phyloP scores from a whole-genome alignment of 805 yeast genomes.

The Lachancea fermentati region DNA sequence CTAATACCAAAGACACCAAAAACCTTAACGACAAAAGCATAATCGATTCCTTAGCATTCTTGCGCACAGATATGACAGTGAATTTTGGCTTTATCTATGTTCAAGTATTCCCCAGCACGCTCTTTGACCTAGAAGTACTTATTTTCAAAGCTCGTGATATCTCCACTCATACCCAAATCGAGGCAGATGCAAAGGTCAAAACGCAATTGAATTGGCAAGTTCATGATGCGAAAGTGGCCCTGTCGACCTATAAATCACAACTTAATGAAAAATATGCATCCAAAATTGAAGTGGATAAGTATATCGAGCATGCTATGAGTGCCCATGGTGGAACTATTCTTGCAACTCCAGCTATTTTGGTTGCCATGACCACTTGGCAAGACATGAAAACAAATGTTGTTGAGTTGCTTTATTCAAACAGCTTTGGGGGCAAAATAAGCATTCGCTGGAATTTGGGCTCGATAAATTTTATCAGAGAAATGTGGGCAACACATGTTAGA shows the following conservation, averaged over 20 bases:
- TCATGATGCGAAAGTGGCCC: constrained; percentile 58
- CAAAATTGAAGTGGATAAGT: constrained; percentile 46
- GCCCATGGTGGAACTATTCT: constrained; percentile 79
- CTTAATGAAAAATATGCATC: constrained; percentile 44
- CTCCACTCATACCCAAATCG: constrained; percentile 43
- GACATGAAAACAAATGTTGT: constrained; percentile 45
- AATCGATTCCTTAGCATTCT: constrained; percentile 26
- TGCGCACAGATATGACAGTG: constrained; percentile 67
- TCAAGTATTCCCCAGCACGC: constrained; percentile 77
- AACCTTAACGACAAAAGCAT: constrained; percentile 25
- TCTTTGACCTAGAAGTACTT: constrained; percentile 72
- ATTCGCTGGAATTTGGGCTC: constrained; percentile 93
- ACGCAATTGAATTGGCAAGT: constrained; percentile 57
- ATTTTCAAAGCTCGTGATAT: constrained; percentile 53
- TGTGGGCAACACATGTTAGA: constrained; percentile 82
- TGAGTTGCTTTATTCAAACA: constrained; percentile 61
- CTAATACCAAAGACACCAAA: constrained; percentile 32
- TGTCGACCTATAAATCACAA: constrained; percentile 53
- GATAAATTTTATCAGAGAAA: constrained; percentile 80
- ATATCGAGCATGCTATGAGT: constrained; percentile 47
- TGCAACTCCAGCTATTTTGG: constrained; percentile 66
- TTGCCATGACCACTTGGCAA: constrained; percentile 75
- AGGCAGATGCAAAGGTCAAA: constrained; percentile 35
- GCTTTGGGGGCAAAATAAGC: constrained; percentile 86
- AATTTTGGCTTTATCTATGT: constrained; percentile 48